Percentiles rank a stretch among this genome's conserved stretches.
Conservation (phyloP, 768 basidiomycete genomes). For the Boletales sp. region DNA sequence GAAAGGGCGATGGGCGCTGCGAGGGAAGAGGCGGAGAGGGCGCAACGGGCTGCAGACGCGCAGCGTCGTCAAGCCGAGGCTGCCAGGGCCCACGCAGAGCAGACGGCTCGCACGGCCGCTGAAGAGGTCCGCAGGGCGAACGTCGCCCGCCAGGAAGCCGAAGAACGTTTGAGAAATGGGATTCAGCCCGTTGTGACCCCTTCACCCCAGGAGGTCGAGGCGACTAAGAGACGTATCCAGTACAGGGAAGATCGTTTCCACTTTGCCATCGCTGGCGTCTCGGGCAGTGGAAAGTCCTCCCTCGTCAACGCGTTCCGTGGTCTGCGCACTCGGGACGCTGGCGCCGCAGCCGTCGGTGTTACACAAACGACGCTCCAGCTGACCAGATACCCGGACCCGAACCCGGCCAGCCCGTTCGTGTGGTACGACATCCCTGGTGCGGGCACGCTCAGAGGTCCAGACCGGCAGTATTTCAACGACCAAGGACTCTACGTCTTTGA, state of each 20-base stretch:
- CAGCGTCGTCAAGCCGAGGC: conserved; percentile 17
- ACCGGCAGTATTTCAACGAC: conserved; percentile 23
- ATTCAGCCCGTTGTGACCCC: conserved; percentile 22
- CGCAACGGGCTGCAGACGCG: conserved; percentile 14
- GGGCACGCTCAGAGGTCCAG: conserved; percentile 14
- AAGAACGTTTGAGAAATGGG: conserved; percentile 18
- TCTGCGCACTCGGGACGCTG: conserved; percentile 14
- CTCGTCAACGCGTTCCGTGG: conserved; percentile 36
- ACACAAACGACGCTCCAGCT: conserved; percentile 16
- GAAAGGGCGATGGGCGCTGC: conserved; percentile 10
- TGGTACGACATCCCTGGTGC: conserved; percentile 25
- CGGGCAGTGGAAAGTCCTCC: conserved; percentile 38
- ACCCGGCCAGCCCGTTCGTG: conserved; percentile 12
- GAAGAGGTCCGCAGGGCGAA: conserved; percentile 14
- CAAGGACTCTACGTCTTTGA: conserved; percentile 25
- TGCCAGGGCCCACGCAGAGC: conserved; percentile 15
- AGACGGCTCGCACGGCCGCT: conserved; percentile 7
- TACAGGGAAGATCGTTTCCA: conserved; percentile 30
- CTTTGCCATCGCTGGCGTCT: conserved; percentile 32
- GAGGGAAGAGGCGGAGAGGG: conserved; percentile 10
- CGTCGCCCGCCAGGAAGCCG: conserved; percentile 15
- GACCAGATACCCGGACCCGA: conserved; percentile 13
- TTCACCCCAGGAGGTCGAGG: conserved; percentile 6
- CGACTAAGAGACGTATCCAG: conserved; percentile 17
- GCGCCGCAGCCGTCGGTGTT: conserved; percentile 17